These are phyloP conservation scores for Penicillium sclerotiorum DNA, from an alignment of 2,329 filamentous ascomycete genomes.

Conservation along the genomic window DNA sequence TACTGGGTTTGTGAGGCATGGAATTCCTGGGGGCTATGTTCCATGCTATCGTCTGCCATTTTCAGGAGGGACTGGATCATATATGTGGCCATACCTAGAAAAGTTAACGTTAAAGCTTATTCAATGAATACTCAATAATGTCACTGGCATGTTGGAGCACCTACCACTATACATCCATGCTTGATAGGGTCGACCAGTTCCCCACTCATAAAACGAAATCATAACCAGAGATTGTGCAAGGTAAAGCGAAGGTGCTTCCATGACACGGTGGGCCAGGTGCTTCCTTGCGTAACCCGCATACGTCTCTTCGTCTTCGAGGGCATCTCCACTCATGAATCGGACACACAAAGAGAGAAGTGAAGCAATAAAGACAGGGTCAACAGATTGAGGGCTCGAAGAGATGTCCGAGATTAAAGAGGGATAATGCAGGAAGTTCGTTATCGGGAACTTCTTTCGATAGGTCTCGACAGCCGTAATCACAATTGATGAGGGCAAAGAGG, in stretches of 20 bases:
- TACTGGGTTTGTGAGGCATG: constrained; percentile 37
- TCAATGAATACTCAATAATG: background rate
- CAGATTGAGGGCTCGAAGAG: constrained; percentile 30
- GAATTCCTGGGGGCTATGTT: constrained; percentile 38
- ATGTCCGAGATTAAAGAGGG: constrained; percentile 39
- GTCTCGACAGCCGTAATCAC: constrained; percentile 39
- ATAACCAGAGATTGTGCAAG: constrained; percentile 42
- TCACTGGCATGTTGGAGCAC: background rate
- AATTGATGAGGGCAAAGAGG: constrained; percentile 27
- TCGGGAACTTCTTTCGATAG: constrained; percentile 41
- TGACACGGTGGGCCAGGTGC: constrained; percentile 33
- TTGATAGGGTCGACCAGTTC: constrained; percentile 38
- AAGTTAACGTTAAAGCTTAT: constrained; percentile 6
- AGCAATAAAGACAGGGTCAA: constrained; percentile 39
- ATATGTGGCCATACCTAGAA: constrained; percentile 40
- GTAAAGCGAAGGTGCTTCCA: constrained; percentile 37
- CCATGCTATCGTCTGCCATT: constrained; percentile 41
- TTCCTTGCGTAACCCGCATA: constrained; percentile 38
- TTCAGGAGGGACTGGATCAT: constrained; percentile 43
- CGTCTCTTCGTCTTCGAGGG: constrained; percentile 29
- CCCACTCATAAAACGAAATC: constrained; percentile 42
- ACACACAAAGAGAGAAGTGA: constrained; percentile 38
- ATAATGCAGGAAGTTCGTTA: constrained; percentile 42
- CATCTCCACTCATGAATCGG: constrained; percentile 32
- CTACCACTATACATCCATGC: constrained; percentile 45